A percentile compares a stretch with the other conserved stretches of the same genome.
Conservation (phyloP, 495 filamentous ascomycete species). For the Trypethelium eluteriae region DNA sequence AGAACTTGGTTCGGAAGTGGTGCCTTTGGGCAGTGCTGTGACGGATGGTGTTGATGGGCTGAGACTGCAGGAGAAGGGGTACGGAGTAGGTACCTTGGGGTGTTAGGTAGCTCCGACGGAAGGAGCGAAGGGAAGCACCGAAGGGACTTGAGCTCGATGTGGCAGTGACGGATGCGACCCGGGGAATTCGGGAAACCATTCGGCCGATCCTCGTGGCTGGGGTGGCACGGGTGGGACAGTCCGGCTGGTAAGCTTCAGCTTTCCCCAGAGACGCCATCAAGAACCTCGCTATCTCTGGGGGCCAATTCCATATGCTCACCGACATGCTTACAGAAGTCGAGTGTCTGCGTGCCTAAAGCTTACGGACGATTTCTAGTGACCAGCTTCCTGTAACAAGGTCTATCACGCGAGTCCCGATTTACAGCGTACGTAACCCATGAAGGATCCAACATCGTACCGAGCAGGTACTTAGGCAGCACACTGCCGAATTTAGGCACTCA, state of each 20-base stretch:
- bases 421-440: background rate
- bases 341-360: background rate
- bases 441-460: slow-evolving; percentile 1
- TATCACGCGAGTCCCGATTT: background rate
- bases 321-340: background rate
- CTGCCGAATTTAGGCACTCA: background rate
- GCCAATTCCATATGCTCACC: background rate
- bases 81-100: background rate
- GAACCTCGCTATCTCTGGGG: background rate
- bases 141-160: background rate
- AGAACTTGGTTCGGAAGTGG: background rate
- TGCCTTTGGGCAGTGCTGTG: background rate
- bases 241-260: slow-evolving; percentile 9
- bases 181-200: background rate
- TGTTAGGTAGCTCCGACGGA: too few relatives aligned
- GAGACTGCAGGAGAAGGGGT: background rate
- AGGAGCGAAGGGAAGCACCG: too few relatives aligned
- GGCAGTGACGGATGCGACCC: background rate
- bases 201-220: background rate
- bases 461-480: background rate
- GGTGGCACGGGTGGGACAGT: background rate
- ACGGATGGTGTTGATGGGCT: background rate
- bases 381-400: background rate
- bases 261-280: background rate
- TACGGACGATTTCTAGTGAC: background rate